Base-by-base conservation (phyloP, 176 grass and related monocot species). In the Puya raimondii region DNA sequence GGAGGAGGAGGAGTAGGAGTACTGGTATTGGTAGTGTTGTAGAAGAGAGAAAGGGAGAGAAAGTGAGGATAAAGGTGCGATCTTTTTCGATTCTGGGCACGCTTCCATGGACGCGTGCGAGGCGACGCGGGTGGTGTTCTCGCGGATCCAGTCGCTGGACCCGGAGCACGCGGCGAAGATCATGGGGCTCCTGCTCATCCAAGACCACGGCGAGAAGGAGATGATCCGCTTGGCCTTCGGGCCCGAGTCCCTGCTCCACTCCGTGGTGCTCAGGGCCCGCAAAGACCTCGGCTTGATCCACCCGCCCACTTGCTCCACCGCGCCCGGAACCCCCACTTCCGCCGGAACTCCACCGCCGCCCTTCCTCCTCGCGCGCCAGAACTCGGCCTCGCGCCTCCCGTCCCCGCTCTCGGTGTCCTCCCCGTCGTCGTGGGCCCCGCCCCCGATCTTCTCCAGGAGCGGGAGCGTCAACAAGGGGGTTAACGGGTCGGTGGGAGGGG, bases 181-280 rank as follows among this genome's bases (percentile, higher is more conserved):
- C 83, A 91, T 96, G 92, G 88, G 92, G 10, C 52, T 91, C 23
- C 83, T 96, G 17, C 82, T 96, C 73, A 72, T 96, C 68, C 92
- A 96, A 80, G 86, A 91, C 75, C 88, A 96, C 70, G 88, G 92
- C 51, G 88, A 96, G 67, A 88, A 96, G 78, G 92, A 96, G 86
- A 91, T 96, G 92, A 96, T 96, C 54, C 92, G 92, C 47, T 74
- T 96, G 47, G 88, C 92, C 72, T 96, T 96, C 66, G 88, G 88
- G 53, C 92, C 92, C 0, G 92, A 96, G 71, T 66, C 83, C 10
- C 86, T 91, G 26, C 88, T 96, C 23, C 86, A 89, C 22, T 83
- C 81, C 9, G 80, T 96, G 70, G 78, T 91, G 64, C 47, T 84
- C 23, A 86, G 86, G 77, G 92, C 88, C 14, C 78, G 85, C 23